Evolutionary conservation across 495 filamentous ascomycete species (phyloP), one percentile per base, ranked within the genome.

Genomic region (Lophiotrema nucula): DNA sequence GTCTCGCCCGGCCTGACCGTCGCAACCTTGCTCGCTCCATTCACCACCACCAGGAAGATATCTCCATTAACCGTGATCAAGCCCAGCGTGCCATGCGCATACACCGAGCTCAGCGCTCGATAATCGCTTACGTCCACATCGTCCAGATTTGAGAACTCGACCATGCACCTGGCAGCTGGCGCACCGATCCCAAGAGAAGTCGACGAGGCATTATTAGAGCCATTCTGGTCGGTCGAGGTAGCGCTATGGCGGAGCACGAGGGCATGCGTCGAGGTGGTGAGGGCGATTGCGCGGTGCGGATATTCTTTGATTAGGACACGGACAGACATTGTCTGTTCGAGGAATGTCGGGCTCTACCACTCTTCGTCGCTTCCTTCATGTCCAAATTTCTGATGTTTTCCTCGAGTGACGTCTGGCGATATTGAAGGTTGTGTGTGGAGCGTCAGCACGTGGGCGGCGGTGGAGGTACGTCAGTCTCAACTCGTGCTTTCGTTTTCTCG

Each of bases 31-130:
- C 79, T 79, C 33, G 89, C 85, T 37, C 81, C 78, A 35, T 84
- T 95, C 24, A 98, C 85, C n/a, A 96, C 86, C 61, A 90, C 93
- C 18, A 98, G 78, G 67, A 97, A 98, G 15, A 95, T 83, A 79
- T 96, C 92, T 24, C 83, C 78, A 43, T 82, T 81, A 44, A 97
- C 78, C 1, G 91, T 92, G 56, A 97, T 89, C 33, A 98, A 76
- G 1, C 93, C 93, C 49, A 98, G 79, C 1, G 92, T 97, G 26
- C 93, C 93, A 64, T 90, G 83, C 28, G 90, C 88, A n/a, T 84
- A 82, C 18, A 83, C 77, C n/a, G 80, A 75, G 39, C 85, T 87
- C 37, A 96, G 69, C 3, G 84, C 75, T 47, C 84, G 81, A 70
- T 90, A 97, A 26, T 86, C 85, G 54, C 75, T 76, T 28, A 97